A percentile compares a stretch with the other conserved stretches of the same genome.
phyloP scores from a whole-genome alignment of 169 alveolate species.

The Perkinsus olseni region DNA sequence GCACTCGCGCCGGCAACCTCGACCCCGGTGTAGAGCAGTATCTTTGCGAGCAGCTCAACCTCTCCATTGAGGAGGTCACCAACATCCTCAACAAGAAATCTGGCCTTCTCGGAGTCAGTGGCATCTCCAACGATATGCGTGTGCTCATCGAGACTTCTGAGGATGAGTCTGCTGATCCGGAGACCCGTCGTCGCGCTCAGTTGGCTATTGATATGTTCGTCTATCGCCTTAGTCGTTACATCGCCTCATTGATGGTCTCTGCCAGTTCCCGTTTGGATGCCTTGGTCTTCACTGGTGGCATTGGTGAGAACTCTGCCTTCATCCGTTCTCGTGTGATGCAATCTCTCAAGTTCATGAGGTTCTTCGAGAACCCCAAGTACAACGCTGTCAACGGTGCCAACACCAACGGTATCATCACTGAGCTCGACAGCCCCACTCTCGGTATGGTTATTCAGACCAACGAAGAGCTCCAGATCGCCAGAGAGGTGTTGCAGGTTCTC shows the following conservation, averaged over 20 bases:
- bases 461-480: neutral
- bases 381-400: neutral
- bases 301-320: neutral
- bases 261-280: neutral
- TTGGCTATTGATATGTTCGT: neutral
- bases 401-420: neutral
- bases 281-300: neutral
- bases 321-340: neutral
- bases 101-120: neutral
- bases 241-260: neutral
- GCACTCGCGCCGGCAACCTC: neutral
- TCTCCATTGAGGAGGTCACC: neutral
- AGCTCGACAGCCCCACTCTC: neutral
- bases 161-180: neutral
- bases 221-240: neutral
- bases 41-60: neutral
- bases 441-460: neutral
- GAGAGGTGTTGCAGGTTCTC: neutral
- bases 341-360: neutral
- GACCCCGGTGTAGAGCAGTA: neutral
- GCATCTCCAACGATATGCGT: neutral
- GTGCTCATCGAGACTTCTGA: neutral
- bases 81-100: neutral
- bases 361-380: neutral
- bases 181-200: neutral